These are phyloP conservation scores for Phaeosphaeriaceae sp. DNA, from an alignment of 2,329 filamentous ascomycete species.

Conservation along the genomic window DNA sequence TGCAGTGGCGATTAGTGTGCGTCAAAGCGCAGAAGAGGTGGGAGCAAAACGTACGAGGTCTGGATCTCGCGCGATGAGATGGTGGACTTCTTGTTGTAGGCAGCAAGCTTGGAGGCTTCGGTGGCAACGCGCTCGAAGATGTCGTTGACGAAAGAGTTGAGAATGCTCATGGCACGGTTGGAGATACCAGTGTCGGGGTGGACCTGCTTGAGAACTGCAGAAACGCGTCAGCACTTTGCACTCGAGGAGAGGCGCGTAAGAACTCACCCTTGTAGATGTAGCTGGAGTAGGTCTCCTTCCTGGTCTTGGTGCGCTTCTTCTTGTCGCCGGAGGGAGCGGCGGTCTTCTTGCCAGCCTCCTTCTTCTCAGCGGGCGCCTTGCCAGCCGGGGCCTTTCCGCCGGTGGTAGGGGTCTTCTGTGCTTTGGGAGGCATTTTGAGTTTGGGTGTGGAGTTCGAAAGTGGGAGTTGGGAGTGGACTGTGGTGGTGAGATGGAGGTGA, in stretches of 20 bases:
- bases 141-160: constrained; percentile 99
- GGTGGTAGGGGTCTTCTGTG: constrained; percentile 94
- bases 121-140: constrained; percentile 99
- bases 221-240: constrained; percentile 46
- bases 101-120: constrained; percentile 97
- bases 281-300: constrained; percentile 99
- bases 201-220: constrained; percentile 96
- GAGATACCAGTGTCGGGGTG: constrained; percentile 99
- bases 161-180: constrained; percentile 99
- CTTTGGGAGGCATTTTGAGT: constrained; percentile 91
- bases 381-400: constrained; percentile 90
- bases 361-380: constrained; percentile 92
- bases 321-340: constrained; percentile 90
- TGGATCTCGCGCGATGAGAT: constrained; percentile 99
- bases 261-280: constrained; percentile 99
- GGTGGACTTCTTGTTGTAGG: constrained; percentile 99
- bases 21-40: background rate
- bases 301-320: constrained; percentile 99
- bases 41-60: constrained; percentile 73
- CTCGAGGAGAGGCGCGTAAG: constrained; percentile 7
- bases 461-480: constrained; percentile 16
- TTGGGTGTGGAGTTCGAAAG: constrained; percentile 18
- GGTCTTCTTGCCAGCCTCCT: constrained; percentile 99
- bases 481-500: constrained; percentile 25
- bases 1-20: constrained; percentile 46